A percentile compares a stretch with the other conserved stretches of the same genome.
These are phyloP conservation scores for Trichoderma guizhouense DNA, from an alignment of 2,329 filamentous ascomycete genomes.

Conservation along the genomic window DNA sequence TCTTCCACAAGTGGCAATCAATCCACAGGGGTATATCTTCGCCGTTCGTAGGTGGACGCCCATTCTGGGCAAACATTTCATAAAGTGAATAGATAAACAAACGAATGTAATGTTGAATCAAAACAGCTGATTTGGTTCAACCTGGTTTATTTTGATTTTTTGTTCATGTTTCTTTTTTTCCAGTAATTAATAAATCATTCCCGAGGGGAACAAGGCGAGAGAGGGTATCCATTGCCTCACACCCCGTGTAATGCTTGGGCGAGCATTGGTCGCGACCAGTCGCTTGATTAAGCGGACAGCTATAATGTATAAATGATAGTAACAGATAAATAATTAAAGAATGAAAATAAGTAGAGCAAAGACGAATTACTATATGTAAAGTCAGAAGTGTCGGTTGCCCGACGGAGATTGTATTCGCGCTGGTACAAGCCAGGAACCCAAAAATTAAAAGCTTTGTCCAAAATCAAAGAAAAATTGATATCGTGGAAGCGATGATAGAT, in stretches of 20 bases:
- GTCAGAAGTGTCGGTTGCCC: conserved; percentile 22
- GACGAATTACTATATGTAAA: conserved; percentile 18
- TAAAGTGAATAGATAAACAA: conserved; percentile 12
- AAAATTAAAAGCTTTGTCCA: conserved; percentile 13
- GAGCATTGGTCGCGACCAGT: background rate
- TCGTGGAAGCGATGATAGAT: conserved; percentile 3
- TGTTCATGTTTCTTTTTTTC: background rate
- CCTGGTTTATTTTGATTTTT: background rate
- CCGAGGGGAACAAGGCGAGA: background rate
- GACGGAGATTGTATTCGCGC: conserved; percentile 21
- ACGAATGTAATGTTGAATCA: background rate
- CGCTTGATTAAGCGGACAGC: background rate
- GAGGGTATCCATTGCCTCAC: background rate
- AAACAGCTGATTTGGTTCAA: background rate
- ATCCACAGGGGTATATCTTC: conserved; percentile 11
- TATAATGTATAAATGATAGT: background rate
- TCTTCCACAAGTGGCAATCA: background rate
- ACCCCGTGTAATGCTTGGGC: background rate
- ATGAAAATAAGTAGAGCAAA: conserved; percentile 1
- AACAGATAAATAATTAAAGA: background rate
- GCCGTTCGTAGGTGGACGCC: conserved; percentile 11
- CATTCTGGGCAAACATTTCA: conserved; percentile 1
- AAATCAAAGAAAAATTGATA: background rate
- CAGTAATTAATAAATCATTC: background rate
- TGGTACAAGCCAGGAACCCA: conserved; percentile 14